phyloP scores from a whole-genome alignment of 2,329 filamentous ascomycete species.

The Cordyceps militaris region DNA sequence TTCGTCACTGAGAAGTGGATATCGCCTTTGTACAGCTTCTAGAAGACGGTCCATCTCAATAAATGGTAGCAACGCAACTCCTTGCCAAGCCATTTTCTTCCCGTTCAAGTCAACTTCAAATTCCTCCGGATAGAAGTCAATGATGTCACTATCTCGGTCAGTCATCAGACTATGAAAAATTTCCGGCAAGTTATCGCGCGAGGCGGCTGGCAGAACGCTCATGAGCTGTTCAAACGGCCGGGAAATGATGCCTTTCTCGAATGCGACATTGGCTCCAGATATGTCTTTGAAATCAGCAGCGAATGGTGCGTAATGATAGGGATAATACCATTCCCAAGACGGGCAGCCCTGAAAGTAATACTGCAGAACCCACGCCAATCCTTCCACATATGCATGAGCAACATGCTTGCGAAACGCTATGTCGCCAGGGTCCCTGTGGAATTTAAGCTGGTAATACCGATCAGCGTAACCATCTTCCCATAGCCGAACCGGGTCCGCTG shows the following conservation, averaged over 20 bases:
- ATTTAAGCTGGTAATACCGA: constrained; percentile 96
- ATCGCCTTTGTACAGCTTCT: constrained; percentile 73
- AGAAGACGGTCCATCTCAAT: constrained; percentile 88
- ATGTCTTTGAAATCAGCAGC: constrained; percentile 89
- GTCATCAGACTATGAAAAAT: constrained; percentile 90
- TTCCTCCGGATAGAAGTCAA: constrained; percentile 95
- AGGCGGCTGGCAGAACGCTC: constrained; percentile 92
- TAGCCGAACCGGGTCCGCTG: constrained; percentile 74
- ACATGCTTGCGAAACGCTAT: constrained; percentile 83
- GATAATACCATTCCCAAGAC: constrained; percentile 99
- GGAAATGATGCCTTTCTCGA: constrained; percentile 79
- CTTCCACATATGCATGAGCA: constrained; percentile 86
- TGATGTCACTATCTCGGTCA: constrained; percentile 78
- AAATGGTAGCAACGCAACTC: constrained; percentile 86
- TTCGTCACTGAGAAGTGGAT: constrained; percentile 68
- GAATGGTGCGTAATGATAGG: constrained; percentile 96
- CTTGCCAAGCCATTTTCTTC: constrained; percentile 98
- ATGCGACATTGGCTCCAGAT: constrained; percentile 68
- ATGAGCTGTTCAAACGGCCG: constrained; percentile 95
- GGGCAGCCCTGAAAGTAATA: constrained; percentile 99
- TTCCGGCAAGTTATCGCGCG: constrained; percentile 81
- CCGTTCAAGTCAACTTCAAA: constrained; percentile 93
- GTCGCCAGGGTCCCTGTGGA: constrained; percentile 74
- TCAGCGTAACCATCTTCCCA: constrained; percentile 97
- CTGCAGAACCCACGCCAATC: constrained; percentile 86